phyloP scores from a whole-genome alignment of 2,329 filamentous ascomycete genomes.

The Trichophyton simii region DNA sequence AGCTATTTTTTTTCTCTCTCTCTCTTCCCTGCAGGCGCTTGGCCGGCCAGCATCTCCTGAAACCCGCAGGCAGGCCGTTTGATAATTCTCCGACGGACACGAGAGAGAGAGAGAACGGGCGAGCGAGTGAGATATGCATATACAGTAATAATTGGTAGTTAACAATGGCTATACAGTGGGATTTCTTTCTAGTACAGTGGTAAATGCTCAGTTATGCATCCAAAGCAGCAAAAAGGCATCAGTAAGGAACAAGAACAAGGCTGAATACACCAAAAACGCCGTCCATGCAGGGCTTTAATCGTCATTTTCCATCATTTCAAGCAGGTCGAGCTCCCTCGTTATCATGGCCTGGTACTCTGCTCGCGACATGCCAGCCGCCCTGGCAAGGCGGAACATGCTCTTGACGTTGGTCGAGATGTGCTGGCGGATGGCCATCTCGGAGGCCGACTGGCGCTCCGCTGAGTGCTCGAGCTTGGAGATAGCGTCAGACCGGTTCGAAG shows the following conservation, averaged over 20 bases:
- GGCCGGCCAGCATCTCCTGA: constrained; percentile 2
- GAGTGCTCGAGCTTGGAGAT: constrained; percentile 44
- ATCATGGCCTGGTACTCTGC: constrained; percentile 49
- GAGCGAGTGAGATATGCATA: neutral
- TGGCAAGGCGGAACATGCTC: constrained; percentile 49
- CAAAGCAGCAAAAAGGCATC: neutral
- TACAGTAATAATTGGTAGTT: neutral
- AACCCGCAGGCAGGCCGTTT: neutral
- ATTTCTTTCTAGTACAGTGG: neutral
- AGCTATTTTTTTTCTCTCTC: neutral
- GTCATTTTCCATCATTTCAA: constrained; percentile 44
- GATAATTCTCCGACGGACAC: neutral
- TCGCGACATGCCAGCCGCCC: constrained; percentile 45
- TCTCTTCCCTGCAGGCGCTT: neutral
- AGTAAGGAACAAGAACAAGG: neutral
- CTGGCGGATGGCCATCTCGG: constrained; percentile 49
- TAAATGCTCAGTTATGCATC: neutral
- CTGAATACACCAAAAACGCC: neutral
- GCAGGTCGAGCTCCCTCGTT: constrained; percentile 46
- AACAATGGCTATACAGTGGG: neutral
- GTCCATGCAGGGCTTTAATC: constrained; percentile 2
- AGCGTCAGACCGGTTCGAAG: constrained; percentile 33
- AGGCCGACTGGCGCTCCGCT: constrained; percentile 40
- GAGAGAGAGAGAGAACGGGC: neutral
- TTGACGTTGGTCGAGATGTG: constrained; percentile 53